These are phyloP conservation scores for Brettanomyces sp. DNA, from an alignment of 805 yeast genomes.

Conservation along the genomic window DNA sequence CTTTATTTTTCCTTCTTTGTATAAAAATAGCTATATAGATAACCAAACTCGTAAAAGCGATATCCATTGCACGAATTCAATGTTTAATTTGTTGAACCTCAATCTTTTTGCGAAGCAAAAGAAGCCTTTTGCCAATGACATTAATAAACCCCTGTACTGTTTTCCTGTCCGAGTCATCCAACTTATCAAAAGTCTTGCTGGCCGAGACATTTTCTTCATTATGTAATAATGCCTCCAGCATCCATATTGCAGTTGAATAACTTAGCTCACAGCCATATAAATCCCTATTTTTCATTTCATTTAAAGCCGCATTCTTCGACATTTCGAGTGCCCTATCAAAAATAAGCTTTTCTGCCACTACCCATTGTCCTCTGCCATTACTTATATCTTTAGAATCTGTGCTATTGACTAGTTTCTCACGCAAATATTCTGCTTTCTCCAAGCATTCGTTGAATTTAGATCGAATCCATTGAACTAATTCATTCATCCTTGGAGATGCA, in stretches of 20 bases:
- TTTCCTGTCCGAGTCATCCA: slow-evolving; percentile 64
- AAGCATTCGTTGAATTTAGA: slow-evolving; percentile 81
- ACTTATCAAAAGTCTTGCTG: slow-evolving; percentile 29
- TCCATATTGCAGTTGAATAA: slow-evolving; percentile 90
- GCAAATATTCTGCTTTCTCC: slow-evolving; percentile 78
- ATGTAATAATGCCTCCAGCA: slow-evolving; percentile 80
- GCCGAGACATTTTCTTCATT: slow-evolving; percentile 10
- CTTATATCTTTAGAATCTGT: slow-evolving; percentile 21
- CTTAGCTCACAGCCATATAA: slow-evolving; percentile 73
- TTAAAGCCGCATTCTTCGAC: slow-evolving; percentile 83
- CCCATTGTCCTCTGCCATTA: slow-evolving; percentile 7
- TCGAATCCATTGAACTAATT: slow-evolving; percentile 84
- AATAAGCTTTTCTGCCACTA: slow-evolving; percentile 70
- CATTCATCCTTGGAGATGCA: slow-evolving; percentile 42
- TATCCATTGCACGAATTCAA: too few relatives aligned
- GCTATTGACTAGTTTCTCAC: slow-evolving; percentile 45
- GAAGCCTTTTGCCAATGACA: slow-evolving; percentile 70
- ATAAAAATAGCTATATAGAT: too few relatives aligned
- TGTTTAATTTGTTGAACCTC: too few relatives aligned
- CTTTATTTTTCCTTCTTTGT: too few relatives aligned
- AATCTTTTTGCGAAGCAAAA: too few relatives aligned
- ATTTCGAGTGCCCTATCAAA: slow-evolving; percentile 93
- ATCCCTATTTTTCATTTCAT: slow-evolving; percentile 71
- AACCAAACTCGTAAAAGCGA: too few relatives aligned
- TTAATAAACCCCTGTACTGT: slow-evolving; percentile 75